Evolutionary conservation across 805 yeast species (phyloP).

Genomic region (Torulaspora indica): DNA sequence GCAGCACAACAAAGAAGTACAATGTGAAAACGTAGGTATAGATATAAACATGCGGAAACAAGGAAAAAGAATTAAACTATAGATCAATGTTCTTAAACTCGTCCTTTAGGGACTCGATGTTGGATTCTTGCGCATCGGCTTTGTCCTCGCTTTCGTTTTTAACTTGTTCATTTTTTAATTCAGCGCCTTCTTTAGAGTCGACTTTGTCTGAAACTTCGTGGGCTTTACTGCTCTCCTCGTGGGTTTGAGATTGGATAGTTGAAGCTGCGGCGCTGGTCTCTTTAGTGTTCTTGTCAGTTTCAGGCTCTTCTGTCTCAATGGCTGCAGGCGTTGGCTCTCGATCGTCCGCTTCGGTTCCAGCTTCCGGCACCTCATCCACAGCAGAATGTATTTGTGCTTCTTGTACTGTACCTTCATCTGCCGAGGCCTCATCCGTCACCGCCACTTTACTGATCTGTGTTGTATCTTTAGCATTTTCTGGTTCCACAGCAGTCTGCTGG

Average conservation of each 20-base stretch:
- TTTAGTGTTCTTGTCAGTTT: conserved; percentile 19
- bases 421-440: conserved; percentile 2
- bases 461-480: not conserved
- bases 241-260: not conserved
- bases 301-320: conserved; percentile 8
- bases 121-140: conserved; percentile 6
- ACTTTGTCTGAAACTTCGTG: conserved; percentile 19
- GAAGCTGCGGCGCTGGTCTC: conserved; percentile 1
- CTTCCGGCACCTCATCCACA: conserved; percentile 3
- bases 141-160: conserved; percentile 3
- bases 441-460: conserved; percentile 1
- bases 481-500: not conserved
- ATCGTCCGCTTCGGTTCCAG: not conserved
- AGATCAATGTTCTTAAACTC: conserved; percentile 31
- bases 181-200: conserved; percentile 1
- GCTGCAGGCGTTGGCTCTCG: not conserved
- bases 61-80: conserved; percentile 12
- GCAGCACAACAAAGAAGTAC: conserved; percentile 1
- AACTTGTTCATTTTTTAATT: conserved; percentile 4
- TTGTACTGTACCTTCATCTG: conserved; percentile 6
- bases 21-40: conserved; percentile 5
- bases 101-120: conserved; percentile 15
- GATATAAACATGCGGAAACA: conserved; percentile 4
- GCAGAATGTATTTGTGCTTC: conserved; percentile 7
- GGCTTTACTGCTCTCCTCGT: conserved; percentile 3